phyloP scores from a whole-genome alignment of 176 grass and related monocot species.

The Dendrocalamus sinicus region DNA sequence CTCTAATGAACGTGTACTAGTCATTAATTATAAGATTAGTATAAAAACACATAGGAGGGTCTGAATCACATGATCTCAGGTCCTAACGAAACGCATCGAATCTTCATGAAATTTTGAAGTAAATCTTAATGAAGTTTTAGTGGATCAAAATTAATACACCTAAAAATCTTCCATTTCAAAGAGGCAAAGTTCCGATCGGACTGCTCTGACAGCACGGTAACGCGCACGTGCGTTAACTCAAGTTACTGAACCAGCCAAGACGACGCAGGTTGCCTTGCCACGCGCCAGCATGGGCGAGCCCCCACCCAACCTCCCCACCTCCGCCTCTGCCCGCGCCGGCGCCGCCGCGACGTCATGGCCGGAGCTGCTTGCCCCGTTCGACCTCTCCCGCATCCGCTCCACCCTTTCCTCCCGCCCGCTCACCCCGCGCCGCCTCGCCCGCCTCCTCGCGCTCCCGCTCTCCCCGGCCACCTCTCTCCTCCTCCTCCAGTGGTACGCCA shows the following conservation, averaged over 20 bases:
- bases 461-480: conserved; percentile 67
- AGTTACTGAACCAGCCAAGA: too few species aligned
- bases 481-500: conserved; percentile 75
- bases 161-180: too few species aligned
- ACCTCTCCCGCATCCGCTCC: conserved; percentile 73
- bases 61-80: accelerated
- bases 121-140: too few species aligned
- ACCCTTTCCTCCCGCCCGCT: conserved; percentile 55
- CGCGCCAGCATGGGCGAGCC: conserved; percentile 22
- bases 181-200: neutral
- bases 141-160: too few species aligned
- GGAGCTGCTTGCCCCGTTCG: conserved; percentile 75
- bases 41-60: neutral
- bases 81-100: too few species aligned
- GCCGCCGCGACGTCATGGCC: conserved; percentile 52
- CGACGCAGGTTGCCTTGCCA: neutral
- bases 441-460: conserved; percentile 73
- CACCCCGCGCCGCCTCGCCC: conserved; percentile 57
- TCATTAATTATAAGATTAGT: neutral
- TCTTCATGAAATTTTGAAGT: too few species aligned
- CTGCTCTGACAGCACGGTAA: neutral
- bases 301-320: neutral
- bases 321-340: neutral
- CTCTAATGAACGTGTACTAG: too few species aligned
- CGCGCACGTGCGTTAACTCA: neutral